Percentiles rank a stretch among this genome's conserved stretches.
Conservation (phyloP, 2,329 filamentous ascomycete species). For the Botrytis fragariae region DNA sequence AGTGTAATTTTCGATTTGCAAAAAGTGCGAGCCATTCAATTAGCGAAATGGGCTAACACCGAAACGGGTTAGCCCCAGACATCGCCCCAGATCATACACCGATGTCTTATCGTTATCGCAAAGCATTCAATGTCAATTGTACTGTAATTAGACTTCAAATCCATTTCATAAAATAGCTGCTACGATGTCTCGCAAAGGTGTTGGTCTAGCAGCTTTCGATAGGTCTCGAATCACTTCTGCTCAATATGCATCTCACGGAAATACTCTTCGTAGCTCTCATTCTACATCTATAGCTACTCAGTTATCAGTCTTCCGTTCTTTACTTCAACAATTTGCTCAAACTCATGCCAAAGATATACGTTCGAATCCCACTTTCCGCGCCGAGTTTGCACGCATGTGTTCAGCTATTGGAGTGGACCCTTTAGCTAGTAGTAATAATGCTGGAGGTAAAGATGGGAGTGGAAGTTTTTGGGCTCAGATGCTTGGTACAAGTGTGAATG, state of each 20-base stretch:
- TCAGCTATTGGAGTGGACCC: constrained; percentile 95
- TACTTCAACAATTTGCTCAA: constrained; percentile 91
- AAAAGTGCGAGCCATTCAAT: constrained; percentile 21
- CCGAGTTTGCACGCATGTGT: constrained; percentile 98
- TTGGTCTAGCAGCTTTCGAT: constrained; percentile 87
- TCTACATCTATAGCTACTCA: constrained; percentile 86
- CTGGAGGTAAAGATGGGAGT: constrained; percentile 47
- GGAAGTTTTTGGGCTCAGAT: constrained; percentile 90
- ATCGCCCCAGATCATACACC: not conserved
- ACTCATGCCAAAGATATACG: constrained; percentile 96
- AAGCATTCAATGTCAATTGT: not conserved
- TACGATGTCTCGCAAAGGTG: constrained; percentile 71
- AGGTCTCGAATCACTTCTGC: constrained; percentile 80
- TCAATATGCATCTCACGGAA: constrained; percentile 88
- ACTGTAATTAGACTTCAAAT: constrained; percentile 1
- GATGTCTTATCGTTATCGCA: constrained; percentile 17
- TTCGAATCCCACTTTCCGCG: constrained; percentile 89
- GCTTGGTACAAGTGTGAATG: constrained; percentile 86
- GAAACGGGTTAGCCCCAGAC: not conserved
- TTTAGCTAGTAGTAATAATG: constrained; percentile 64
- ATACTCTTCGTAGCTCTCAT: constrained; percentile 79
- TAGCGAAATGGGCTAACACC: constrained; percentile 17
- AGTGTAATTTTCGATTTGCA: constrained; percentile 20
- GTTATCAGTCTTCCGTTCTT: constrained; percentile 90
- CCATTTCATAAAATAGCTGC: not conserved